Evolutionary conservation across 164 flowering plant genomes (phyloP).

Genomic region (Paratinospora sagittata): DNA sequence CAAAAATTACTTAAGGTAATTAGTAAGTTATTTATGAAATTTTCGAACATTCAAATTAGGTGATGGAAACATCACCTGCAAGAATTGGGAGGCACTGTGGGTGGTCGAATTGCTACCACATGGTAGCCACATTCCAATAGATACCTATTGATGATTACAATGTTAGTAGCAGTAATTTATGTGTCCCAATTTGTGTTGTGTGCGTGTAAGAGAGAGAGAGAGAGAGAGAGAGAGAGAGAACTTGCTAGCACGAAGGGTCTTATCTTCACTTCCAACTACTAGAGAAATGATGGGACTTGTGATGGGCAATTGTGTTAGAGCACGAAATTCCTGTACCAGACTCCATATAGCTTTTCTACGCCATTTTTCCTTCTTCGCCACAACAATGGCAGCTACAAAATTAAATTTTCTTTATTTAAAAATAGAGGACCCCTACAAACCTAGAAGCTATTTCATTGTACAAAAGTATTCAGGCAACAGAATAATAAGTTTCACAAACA

Average conservation of each 20-base stretch:
- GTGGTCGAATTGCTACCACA: slow-evolving; percentile 90
- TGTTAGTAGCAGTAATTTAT: slow-evolving; percentile 7
- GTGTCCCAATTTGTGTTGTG: background rate
- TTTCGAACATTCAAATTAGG: background rate
- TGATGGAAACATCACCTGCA: slow-evolving; percentile 53
- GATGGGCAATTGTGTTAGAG: slow-evolving; percentile 63
- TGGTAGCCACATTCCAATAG: slow-evolving; percentile 76
- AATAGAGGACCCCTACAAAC: background rate
- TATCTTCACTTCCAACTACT: slow-evolving; percentile 74
- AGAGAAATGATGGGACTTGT: slow-evolving; percentile 80
- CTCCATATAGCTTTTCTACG: slow-evolving; percentile 69
- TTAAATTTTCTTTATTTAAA: slow-evolving; percentile 15
- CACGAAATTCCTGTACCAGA: slow-evolving; percentile 62
- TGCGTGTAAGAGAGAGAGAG: background rate
- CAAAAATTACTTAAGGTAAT: background rate
- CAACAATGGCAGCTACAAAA: slow-evolving; percentile 70
- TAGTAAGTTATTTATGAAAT: background rate
- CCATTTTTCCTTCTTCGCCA: slow-evolving; percentile 80
- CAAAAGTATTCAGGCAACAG: no score
- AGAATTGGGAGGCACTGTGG: slow-evolving; percentile 88
- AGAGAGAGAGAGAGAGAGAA: slow-evolving; percentile 21
- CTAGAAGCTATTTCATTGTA: background rate
- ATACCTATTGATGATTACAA: slow-evolving; percentile 36
- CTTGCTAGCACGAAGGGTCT: slow-evolving; percentile 83
- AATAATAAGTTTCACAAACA: no score